phyloP scores from a whole-genome alignment of 1,284 basidiomycete species.

The Leccinum holopus region DNA sequence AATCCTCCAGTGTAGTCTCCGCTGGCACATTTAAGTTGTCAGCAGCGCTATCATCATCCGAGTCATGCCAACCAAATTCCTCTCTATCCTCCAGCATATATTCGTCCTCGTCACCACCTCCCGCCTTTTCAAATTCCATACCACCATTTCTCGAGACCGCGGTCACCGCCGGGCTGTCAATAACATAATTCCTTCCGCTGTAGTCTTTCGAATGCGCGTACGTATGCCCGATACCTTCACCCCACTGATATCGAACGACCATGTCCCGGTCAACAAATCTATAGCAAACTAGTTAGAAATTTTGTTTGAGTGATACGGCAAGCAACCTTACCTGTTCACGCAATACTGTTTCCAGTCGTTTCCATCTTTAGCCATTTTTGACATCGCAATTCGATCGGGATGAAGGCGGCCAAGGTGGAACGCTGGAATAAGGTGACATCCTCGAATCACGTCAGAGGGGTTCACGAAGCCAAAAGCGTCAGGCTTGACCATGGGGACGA shows the following conservation, averaged over 20 bases:
- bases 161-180: neutral
- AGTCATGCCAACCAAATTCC: neutral
- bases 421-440: no score
- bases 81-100: neutral
- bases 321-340: neutral
- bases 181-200: neutral
- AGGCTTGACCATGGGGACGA: no score
- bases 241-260: slow-evolving; percentile 1
- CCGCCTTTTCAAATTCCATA: neutral
- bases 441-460: no score
- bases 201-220: neutral
- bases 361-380: no score
- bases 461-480: no score
- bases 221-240: neutral
- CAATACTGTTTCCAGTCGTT: neutral
- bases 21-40: neutral
- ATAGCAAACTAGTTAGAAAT: neutral
- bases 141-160: neutral
- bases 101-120: neutral
- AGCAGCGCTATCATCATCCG: neutral
- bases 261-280: slow-evolving; percentile 1
- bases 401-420: no score
- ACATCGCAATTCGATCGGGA: no score
- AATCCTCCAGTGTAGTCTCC: neutral
- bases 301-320: neutral